Percentiles rank a stretch among this genome's conserved stretches.
These are phyloP conservation scores for Aspergillus saccharolyticus DNA, from an alignment of 495 filamentous ascomycete species.

Conservation along the genomic window DNA sequence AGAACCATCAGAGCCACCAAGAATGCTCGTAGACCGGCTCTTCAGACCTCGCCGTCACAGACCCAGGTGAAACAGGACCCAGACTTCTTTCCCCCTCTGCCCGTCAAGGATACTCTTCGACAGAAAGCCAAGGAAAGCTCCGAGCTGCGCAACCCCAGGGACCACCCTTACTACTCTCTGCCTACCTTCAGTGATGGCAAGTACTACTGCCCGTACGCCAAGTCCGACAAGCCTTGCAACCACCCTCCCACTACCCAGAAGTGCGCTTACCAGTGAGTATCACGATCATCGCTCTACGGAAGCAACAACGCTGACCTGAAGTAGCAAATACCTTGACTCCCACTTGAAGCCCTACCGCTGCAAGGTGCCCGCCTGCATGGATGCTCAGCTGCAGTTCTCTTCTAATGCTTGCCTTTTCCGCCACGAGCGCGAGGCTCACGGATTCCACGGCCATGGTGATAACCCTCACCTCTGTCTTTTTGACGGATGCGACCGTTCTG, in stretches of 20 bases:
- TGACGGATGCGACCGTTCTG: conserved; percentile 74
- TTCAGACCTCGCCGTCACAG: conserved; percentile 31
- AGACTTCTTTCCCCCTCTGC: conserved; percentile 37
- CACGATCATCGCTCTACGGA: conserved; percentile 9
- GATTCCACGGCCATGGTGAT: conserved; percentile 88
- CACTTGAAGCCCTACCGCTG: conserved; percentile 92
- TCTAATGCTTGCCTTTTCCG: conserved; percentile 93
- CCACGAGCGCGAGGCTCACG: conserved; percentile 90
- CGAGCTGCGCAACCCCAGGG: conserved; percentile 60
- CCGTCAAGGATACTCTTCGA: conserved; percentile 34
- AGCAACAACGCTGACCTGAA: conserved; percentile 17
- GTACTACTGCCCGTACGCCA: conserved; percentile 84
- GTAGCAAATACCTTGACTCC: conserved; percentile 90
- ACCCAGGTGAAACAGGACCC: conserved; percentile 34
- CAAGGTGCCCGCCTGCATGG: conserved; percentile 72
- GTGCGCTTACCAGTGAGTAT: conserved; percentile 91
- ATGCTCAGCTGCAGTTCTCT: conserved; percentile 68
- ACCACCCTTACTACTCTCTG: conserved; percentile 73
- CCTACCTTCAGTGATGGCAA: conserved; percentile 66
- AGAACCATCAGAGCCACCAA: conserved; percentile 41
- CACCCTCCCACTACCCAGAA: conserved; percentile 88
- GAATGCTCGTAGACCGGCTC: conserved; percentile 31
- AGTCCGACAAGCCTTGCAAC: conserved; percentile 63
- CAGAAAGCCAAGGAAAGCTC: conserved; percentile 44
- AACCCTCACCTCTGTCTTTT: conserved; percentile 84